Evolutionary conservation across 345 rosid species (phyloP), one percentile per base, ranked within the genome.

Genomic region (Mercurialis annua): DNA sequence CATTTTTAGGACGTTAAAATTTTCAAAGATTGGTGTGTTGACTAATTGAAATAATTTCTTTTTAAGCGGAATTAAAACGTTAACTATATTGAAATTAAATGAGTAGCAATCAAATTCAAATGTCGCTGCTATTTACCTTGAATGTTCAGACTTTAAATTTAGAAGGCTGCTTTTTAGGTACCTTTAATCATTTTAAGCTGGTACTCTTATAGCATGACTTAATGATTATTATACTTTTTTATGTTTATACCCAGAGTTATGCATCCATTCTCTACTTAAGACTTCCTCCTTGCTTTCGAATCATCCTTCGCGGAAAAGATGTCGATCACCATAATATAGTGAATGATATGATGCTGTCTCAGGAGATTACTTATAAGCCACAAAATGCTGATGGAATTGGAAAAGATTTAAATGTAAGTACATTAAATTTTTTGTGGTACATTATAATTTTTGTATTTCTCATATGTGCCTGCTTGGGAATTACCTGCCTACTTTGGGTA

Each of bases 261-360:
- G 87, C 87, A 57, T 89, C 98, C 42, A 93, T 93, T 59, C 97
- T 93, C 63, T 93, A 93, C 81, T 81, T 89, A 73, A 87, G 97
- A 80, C 85, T 90, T 79, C 98, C 97, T 73, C 82, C 81, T 36
- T 62, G 81, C 33, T 93, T 93, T 77, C 90, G 97, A 64, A 81
- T 90, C 71, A 86, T 93, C 75, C 87, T 93, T 42, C 86, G 98
- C n/a, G 96, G 96, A 56, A 82, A 73, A 73, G 98, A 93, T 77
- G 83, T 93, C 33, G 94, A 89, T 73, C 97, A 90, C 77, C 98
- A 93, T 82, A 93, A 85, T 81, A 85, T 93, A 69, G 96, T 93
- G 70, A 93, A 93, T 81, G 98, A 93, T 71, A 93, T 93, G 98
- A 93, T 89, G 97, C 65, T 84, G 72, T 83, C 92, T 10, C 83